Evolutionary conservation across 768 basidiomycete genomes (phyloP).

Genomic region (Udeniomyces megalosporus): DNA sequence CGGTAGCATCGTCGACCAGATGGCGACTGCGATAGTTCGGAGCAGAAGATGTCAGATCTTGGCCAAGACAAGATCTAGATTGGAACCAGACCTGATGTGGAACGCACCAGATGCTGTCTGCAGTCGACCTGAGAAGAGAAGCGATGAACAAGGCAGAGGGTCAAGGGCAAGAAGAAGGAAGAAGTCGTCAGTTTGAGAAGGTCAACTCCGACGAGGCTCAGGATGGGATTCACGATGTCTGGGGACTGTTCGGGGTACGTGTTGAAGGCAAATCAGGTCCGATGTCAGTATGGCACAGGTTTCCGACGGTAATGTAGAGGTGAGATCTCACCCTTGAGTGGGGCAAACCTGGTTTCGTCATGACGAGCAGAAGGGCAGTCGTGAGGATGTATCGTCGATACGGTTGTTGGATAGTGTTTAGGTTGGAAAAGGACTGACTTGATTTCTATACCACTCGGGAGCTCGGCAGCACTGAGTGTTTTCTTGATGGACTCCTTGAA

Average conservation of each 20-base stretch:
- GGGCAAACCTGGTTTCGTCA: conserved; percentile 8
- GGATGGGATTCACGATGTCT: conserved; percentile 3
- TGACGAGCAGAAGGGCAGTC: background rate
- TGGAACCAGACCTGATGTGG: background rate
- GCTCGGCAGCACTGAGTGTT: background rate
- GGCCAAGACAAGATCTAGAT: background rate
- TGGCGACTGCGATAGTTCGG: background rate
- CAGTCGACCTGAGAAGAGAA: conserved; percentile 1
- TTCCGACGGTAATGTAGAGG: background rate
- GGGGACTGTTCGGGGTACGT: background rate
- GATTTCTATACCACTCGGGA: conserved; percentile 10
- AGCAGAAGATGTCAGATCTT: background rate
- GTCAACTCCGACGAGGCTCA: background rate
- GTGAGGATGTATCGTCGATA: background rate
- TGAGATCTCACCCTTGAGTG: conserved; percentile 8
- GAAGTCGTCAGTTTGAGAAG: background rate
- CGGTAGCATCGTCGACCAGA: conserved; percentile 16
- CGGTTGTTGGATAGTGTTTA: background rate
- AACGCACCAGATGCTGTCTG: conserved; percentile 12
- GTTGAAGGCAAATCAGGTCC: background rate
- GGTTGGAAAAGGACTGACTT: background rate
- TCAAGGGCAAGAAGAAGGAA: background rate
- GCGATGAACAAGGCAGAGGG: background rate
- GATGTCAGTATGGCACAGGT: no score
- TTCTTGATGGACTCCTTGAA: background rate